These are phyloP conservation scores for Haplosporangium sp. DNA, from an alignment of 371 early-diverging fungal species.

Conservation along the genomic window DNA sequence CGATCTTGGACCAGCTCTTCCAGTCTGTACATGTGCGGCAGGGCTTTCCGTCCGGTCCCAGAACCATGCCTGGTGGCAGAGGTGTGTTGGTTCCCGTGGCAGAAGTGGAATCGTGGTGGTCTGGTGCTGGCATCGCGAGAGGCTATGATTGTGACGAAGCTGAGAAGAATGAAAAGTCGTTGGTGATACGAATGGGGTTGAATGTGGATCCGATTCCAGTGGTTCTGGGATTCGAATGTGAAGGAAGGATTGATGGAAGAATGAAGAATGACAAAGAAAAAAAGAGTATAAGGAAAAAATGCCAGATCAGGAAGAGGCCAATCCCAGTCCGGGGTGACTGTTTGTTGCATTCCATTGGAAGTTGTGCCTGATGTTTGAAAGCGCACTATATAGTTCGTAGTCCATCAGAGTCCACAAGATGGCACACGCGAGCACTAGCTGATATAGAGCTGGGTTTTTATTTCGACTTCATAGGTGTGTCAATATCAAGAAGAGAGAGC, in stretches of 20 bases:
- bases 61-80: constrained; percentile 54
- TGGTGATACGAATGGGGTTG: neutral
- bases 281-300: neutral
- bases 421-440: no score
- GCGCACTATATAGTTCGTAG: no score
- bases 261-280: neutral
- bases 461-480: no score
- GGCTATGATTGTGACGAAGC: neutral
- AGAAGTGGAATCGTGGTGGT: neutral
- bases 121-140: constrained; percentile 28
- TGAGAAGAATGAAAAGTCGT: neutral
- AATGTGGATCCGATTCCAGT: neutral
- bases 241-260: neutral
- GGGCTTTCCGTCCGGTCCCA: constrained; percentile 67
- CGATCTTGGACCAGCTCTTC: constrained; percentile 71
- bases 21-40: constrained; percentile 82
- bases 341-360: neutral
- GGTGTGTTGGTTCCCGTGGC: neutral
- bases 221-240: neutral
- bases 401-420: no score
- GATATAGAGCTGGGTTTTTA: no score
- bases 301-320: constrained; percentile 1
- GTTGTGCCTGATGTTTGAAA: no score
- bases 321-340: neutral
- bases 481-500: no score